Conservation (phyloP, 768 basidiomycete species). For the Flagelloscypha sp. region DNA sequence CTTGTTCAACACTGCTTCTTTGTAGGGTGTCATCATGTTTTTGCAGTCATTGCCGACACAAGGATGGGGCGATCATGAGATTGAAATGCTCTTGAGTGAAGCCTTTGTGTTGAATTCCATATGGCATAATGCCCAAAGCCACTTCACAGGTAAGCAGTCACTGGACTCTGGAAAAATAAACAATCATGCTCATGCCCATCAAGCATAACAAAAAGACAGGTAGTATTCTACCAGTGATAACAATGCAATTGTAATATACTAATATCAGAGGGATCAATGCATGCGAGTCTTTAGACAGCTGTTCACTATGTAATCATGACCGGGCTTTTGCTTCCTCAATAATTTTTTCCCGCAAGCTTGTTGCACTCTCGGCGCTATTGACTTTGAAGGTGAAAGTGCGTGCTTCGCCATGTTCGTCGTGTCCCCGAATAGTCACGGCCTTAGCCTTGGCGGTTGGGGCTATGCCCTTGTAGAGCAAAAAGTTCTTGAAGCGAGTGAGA, state of each 20-base stretch:
- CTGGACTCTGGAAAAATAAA: too few relatives aligned
- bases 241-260: too few relatives aligned
- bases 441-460: constrained; percentile 46
- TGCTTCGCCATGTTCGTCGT: constrained; percentile 45
- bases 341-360: too few relatives aligned
- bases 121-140: constrained; percentile 90
- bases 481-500: constrained; percentile 47
- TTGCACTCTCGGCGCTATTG: too few relatives aligned
- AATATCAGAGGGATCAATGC: too few relatives aligned
- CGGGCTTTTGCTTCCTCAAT: too few relatives aligned
- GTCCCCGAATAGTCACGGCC: constrained; percentile 58
- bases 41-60: constrained; percentile 88
- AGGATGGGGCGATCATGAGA: constrained; percentile 91
- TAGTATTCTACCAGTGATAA: not conserved
- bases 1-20: constrained; percentile 2
- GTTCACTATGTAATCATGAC: too few relatives aligned
- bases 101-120: constrained; percentile 91
- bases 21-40: constrained; percentile 97
- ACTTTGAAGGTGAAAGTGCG: constrained; percentile 55
- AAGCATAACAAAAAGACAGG: not conserved
- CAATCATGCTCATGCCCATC: too few relatives aligned
- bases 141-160: constrained; percentile 65
- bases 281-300: too few relatives aligned
- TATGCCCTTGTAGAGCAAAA: constrained; percentile 54
- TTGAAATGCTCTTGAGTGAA: constrained; percentile 90